Evolutionary conservation across 805 yeast genomes (phyloP).

Genomic region (Zygoascus tannicola): DNA sequence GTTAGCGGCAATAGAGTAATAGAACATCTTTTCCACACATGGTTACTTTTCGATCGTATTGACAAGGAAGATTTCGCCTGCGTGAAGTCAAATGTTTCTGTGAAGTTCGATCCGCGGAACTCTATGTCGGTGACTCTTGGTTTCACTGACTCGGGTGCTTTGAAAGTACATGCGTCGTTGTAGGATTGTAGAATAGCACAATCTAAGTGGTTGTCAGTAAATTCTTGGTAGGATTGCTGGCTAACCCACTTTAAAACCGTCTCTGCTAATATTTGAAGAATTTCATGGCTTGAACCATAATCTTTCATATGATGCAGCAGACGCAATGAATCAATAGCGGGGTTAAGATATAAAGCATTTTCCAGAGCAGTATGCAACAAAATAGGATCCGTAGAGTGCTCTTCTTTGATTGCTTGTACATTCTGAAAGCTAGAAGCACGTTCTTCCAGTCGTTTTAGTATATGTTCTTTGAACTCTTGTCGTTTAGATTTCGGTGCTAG

Average conservation of each 20-base stretch:
- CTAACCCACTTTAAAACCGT: slow-evolving; percentile 6
- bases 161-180: slow-evolving; percentile 1
- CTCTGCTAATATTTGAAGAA: slow-evolving; percentile 6
- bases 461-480: background rate
- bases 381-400: background rate
- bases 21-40: slow-evolving; percentile 29
- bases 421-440: background rate
- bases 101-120: background rate
- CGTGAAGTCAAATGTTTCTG: background rate
- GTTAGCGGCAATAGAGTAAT: slow-evolving; percentile 28
- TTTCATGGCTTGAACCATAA: background rate
- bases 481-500: slow-evolving; percentile 6
- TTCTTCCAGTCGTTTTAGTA: background rate
- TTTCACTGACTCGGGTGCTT: background rate
- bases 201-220: slow-evolving; percentile 9
- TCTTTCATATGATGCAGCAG: slow-evolving; percentile 7
- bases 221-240: background rate
- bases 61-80: background rate
- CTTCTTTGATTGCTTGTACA: background rate
- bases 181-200: slow-evolving; percentile 13
- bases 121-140: background rate
- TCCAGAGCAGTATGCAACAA: background rate
- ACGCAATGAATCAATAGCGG: slow-evolving; percentile 9
- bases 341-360: background rate
- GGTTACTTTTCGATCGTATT: slow-evolving; percentile 19